These are phyloP conservation scores for Blastocystis sp. DNA, from an alignment of 352 stramenopile species.

Conservation along the genomic window DNA sequence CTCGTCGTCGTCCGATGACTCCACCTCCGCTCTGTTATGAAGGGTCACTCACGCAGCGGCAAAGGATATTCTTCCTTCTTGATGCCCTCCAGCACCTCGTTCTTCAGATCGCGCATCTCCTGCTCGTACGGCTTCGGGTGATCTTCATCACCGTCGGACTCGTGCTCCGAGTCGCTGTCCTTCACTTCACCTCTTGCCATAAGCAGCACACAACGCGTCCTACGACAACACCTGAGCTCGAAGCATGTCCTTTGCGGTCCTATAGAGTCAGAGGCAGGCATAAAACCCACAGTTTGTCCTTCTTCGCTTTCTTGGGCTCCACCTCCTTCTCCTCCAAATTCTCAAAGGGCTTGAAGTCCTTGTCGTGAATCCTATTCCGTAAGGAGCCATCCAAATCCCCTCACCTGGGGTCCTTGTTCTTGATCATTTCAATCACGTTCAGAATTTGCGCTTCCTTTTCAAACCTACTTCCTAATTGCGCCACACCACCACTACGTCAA, in stretches of 20 bases:
- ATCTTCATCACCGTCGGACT: slow-evolving; percentile 73
- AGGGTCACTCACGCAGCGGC: background rate
- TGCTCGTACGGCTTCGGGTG: slow-evolving; percentile 77
- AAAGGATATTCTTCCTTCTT: slow-evolving; percentile 70
- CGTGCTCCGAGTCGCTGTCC: slow-evolving; percentile 75
- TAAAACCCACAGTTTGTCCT: slow-evolving; percentile 17
- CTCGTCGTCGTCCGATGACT: slow-evolving; percentile 72
- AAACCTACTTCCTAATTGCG: background rate
- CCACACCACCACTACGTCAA: slow-evolving; percentile 43
- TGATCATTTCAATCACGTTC: slow-evolving; percentile 78
- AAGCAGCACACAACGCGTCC: slow-evolving; percentile 5
- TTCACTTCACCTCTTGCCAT: slow-evolving; percentile 29
- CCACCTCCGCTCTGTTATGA: slow-evolving; percentile 70
- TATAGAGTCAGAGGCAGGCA: slow-evolving; percentile 14
- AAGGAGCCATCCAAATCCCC: background rate
- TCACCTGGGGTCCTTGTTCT: slow-evolving; percentile 77
- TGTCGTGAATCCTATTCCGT: slow-evolving; percentile 79
- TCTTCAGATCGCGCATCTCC: slow-evolving; percentile 79
- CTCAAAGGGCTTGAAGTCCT: slow-evolving; percentile 80
- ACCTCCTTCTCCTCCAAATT: slow-evolving; percentile 71
- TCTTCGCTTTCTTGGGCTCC: slow-evolving; percentile 66
- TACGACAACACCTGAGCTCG: slow-evolving; percentile 80
- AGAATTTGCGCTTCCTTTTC: slow-evolving; percentile 70
- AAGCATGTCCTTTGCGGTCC: slow-evolving; percentile 79
- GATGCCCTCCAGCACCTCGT: slow-evolving; percentile 75